Conservation (phyloP, 257 asterid genomes). For the Solanum arcanum region DNA sequence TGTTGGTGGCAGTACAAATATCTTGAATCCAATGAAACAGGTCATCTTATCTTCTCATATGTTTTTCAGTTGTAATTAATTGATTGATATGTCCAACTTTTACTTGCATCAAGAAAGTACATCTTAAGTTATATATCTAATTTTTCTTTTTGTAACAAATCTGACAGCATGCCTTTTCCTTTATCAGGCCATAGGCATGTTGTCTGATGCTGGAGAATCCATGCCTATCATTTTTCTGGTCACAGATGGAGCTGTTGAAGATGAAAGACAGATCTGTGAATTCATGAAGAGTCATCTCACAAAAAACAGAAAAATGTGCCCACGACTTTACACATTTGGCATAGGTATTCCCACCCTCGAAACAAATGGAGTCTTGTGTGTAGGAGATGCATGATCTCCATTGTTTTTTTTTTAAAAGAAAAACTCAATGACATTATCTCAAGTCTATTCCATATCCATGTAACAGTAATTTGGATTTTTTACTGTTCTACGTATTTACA, state of each 20-base stretch:
- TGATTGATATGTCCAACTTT: neutral
- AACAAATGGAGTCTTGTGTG: neutral
- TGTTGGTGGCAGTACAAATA: constrained; percentile 61
- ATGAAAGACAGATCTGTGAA: constrained; percentile 74
- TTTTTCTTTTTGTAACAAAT: neutral
- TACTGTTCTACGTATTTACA: neutral
- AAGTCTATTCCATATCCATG: neutral
- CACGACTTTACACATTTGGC: constrained; percentile 82
- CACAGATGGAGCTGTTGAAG: constrained; percentile 91
- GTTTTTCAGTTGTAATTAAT: neutral
- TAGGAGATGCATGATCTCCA: neutral
- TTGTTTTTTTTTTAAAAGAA: too few species aligned
- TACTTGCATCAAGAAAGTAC: neutral
- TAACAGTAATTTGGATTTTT: neutral
- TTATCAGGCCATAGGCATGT: constrained; percentile 68
- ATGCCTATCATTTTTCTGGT: constrained; percentile 64
- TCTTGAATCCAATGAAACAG: constrained; percentile 51
- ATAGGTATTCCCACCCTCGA: constrained; percentile 35
- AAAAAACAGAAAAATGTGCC: constrained; percentile 30
- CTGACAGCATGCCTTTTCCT: neutral
- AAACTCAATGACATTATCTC: neutral
- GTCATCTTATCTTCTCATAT: constrained; percentile 15
- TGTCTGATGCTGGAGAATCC: constrained; percentile 38
- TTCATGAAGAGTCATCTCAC: constrained; percentile 36
- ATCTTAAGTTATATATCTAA: neutral